These are phyloP conservation scores for Acrocalymma vagum DNA, from an alignment of 2,329 filamentous ascomycete species.

Conservation along the genomic window DNA sequence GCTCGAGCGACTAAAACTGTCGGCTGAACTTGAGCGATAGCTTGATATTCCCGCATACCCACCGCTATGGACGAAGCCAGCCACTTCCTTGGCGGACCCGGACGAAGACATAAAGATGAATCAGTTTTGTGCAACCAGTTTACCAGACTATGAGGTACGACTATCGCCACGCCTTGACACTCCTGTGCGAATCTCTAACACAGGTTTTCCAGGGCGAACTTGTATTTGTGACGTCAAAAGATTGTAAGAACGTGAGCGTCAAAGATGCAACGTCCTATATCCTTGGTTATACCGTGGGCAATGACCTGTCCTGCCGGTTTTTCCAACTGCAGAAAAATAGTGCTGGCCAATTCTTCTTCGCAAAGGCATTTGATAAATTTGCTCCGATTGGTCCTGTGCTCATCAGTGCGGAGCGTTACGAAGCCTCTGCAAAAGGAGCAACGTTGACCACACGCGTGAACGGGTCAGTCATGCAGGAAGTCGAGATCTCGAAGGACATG, in stretches of 20 bases:
- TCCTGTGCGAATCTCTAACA: too few species aligned
- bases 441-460: slow-evolving; percentile 55
- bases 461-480: slow-evolving; percentile 53
- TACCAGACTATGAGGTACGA: too few species aligned
- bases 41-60: too few species aligned
- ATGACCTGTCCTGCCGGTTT: slow-evolving; percentile 61
- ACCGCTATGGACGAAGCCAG: too few species aligned
- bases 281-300: slow-evolving; percentile 59
- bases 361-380: slow-evolving; percentile 61
- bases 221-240: slow-evolving; percentile 56
- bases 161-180: too few species aligned
- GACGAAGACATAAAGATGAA: too few species aligned
- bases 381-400: slow-evolving; percentile 60
- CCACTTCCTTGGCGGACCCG: too few species aligned
- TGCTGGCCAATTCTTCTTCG: slow-evolving; percentile 59
- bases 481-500: slow-evolving; percentile 41
- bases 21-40: too few species aligned
- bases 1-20: too few species aligned
- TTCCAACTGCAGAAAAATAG: slow-evolving; percentile 46
- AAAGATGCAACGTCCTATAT: slow-evolving; percentile 56
- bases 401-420: slow-evolving; percentile 46
- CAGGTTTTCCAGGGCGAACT: slow-evolving; percentile 13
- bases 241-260: slow-evolving; percentile 56
- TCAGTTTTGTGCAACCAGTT: too few species aligned
- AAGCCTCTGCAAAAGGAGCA: too few species aligned